These are phyloP conservation scores for Mariannaea elegans DNA, from an alignment of 2,329 filamentous ascomycete species.

Conservation along the genomic window DNA sequence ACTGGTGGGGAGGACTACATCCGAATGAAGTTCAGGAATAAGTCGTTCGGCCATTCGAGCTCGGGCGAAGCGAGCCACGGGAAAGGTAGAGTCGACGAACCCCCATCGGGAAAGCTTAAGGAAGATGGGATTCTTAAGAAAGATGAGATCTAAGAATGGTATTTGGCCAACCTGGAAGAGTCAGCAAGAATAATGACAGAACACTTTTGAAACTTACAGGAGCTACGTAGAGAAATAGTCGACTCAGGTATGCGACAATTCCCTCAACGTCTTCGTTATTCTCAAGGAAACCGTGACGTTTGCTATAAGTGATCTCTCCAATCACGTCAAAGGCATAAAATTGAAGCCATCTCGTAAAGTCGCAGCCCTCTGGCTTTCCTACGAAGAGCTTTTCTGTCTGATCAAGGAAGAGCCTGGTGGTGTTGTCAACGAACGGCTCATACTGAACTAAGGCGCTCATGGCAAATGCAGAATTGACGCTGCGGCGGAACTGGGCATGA, in stretches of 20 bases:
- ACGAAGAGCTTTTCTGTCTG: constrained; percentile 67
- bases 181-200: neutral
- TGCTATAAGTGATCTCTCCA: constrained; percentile 79
- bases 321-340: constrained; percentile 87
- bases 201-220: constrained; percentile 64
- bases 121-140: constrained; percentile 79
- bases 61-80: constrained; percentile 76
- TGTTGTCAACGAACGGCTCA: constrained; percentile 82
- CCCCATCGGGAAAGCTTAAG: constrained; percentile 74
- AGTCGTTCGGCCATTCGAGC: constrained; percentile 73
- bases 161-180: constrained; percentile 72
- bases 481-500: constrained; percentile 77
- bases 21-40: constrained; percentile 49
- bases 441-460: constrained; percentile 82
- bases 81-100: constrained; percentile 73
- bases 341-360: constrained; percentile 78
- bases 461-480: constrained; percentile 79
- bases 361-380: constrained; percentile 48
- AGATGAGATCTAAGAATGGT: constrained; percentile 72
- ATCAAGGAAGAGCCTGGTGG: constrained; percentile 74
- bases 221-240: constrained; percentile 75
- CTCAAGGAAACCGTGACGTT: constrained; percentile 79
- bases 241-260: constrained; percentile 71
- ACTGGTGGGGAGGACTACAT: constrained; percentile 44
- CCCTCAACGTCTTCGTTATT: constrained; percentile 78